Base-by-base conservation (phyloP, 352 stramenopile genomes). In the Phytophthora pseudosyringae region DNA sequence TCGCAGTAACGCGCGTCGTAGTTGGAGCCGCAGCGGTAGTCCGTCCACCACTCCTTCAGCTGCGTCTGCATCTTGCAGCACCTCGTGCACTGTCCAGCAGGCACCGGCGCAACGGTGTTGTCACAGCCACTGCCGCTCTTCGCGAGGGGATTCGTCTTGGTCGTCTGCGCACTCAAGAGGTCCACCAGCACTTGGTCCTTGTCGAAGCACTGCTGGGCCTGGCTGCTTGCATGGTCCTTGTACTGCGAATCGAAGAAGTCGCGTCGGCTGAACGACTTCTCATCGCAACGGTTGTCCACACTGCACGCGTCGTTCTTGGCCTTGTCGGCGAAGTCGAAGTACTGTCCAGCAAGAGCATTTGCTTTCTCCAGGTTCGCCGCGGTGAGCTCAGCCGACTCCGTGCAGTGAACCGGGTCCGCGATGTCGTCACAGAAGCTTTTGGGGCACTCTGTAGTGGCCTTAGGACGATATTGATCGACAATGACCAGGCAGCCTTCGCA, bases 31-130 rank as follows among this genome's bases (percentile, higher is more conserved):
- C 85, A 94, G 38, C 67, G 77, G 67, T 88, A 94, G 59, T 90
- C 71, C n/a, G 68, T 73, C 81, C 80, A 91, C 43, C 64, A 77
- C 56, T 94, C 85, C 31, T 78, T 72, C 28, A 94, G 45, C 26
- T 61, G 54, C 0, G 75, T 83, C 9, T 60, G 56, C 59, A 87
- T 75, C 50, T 76, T 67, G 32, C 68, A 81, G 64, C 82, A 91
- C 8, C 80, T 65, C 13, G 65, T 76, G 68, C 82, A 91, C 33
- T 72, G 62, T 0, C 66, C 63, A 0, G 47, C n/a, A 6, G 56
- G 44, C 7, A 87, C 73, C 3, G 79, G 79, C 1, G 62, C 47
- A 3, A 41, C 58, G 21, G 71, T 74, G 15, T 83, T 71, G 21
- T 67, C 64, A 26, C 57, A 80, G 5, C 25, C 10, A 29, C 4